A percentile compares a stretch with the other conserved stretches of the same genome.
These are phyloP conservation scores for Medicago lupulina DNA, from an alignment of 306 rosid genomes.

Conservation along the genomic window DNA sequence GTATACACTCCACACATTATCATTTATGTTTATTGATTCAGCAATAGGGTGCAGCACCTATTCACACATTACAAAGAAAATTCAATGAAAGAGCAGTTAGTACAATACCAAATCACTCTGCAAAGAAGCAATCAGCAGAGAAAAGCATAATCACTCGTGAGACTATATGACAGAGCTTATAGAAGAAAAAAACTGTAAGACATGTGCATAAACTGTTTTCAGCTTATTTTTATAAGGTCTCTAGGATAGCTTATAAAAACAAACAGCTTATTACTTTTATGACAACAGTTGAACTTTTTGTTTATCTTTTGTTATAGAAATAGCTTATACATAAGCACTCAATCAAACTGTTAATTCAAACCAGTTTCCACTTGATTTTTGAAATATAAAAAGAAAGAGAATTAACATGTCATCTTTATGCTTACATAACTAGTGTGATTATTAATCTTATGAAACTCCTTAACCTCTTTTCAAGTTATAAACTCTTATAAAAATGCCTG, in stretches of 20 bases:
- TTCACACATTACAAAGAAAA: constrained; percentile 32
- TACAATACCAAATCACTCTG: constrained; percentile 4
- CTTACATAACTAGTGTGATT: not conserved
- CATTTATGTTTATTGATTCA: constrained; percentile 76
- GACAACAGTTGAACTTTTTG: not conserved
- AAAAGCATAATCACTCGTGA: not conserved
- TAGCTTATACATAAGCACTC: not conserved
- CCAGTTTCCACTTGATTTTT: constrained; percentile 31
- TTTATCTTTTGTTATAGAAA: not conserved
- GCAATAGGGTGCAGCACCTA: constrained; percentile 89
- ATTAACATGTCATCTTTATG: constrained; percentile 1
- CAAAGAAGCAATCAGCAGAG: constrained; percentile 12
- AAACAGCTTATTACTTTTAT: not conserved
- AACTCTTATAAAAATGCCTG: constrained; percentile 25
- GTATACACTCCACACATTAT: constrained; percentile 80
- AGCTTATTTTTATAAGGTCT: not conserved
- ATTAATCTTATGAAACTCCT: not conserved
- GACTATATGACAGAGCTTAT: no score
- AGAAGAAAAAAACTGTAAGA: no score
- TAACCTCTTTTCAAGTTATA: constrained; percentile 1
- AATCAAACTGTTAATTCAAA: not conserved
- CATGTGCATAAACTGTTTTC: no score
- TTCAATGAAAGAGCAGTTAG: constrained; percentile 38
- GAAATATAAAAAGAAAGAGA: not conserved
- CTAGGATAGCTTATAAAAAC: not conserved